Evolutionary conservation across 2,329 filamentous ascomycete species (phyloP), one percentile per base, ranked within the genome.

Genomic region (Ceratocystis albifundus): DNA sequence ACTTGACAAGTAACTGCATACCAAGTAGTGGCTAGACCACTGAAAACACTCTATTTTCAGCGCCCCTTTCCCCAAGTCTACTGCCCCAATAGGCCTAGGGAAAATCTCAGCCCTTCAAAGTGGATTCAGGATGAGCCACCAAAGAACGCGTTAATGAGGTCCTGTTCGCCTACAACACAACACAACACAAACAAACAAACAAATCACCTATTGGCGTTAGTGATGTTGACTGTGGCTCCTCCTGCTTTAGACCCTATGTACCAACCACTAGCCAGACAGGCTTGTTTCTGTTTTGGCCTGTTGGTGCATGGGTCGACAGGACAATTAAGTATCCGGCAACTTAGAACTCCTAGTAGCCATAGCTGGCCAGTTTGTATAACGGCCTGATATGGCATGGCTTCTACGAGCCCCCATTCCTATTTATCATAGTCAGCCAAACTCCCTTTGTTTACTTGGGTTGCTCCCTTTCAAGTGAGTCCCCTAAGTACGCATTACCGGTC

Each of bases 171-270:
- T n/a, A 15, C 28, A 59, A 36, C 55, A 36, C 53, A 32, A 59
- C 10, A 15, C 28, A 59, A 36, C 55, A 36, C 53, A 32, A 59
- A 17, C 5, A 59, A 59, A 59, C 55, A 59, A 59, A 59, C 30
- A 59, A 59, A 36, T n/a, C n/a, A 17, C 8, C 50, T 12, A 17
- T 30, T 36, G 25, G n/a, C n/a, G n/a, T 53, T 50, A 22, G 46
- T 22, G n/a, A 12, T 41, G 36, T 41, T 41, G 12, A 12, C 4
- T 12, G 36, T 41, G 36, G 36, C 36, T 41, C 48, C 5, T 53
- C 48, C 5, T 53, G 15, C 20, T 53, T 3, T 28, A 4, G 22
- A 10, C 48, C 20, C 48, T 22, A 8, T 50, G 48, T 22, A 10
- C n/a, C 17, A n/a, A n/a, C 48, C 25, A 3, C 20, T n/a, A 25